Base-by-base conservation (phyloP, 306 rosid genomes). In the Begonia loranthoides region DNA sequence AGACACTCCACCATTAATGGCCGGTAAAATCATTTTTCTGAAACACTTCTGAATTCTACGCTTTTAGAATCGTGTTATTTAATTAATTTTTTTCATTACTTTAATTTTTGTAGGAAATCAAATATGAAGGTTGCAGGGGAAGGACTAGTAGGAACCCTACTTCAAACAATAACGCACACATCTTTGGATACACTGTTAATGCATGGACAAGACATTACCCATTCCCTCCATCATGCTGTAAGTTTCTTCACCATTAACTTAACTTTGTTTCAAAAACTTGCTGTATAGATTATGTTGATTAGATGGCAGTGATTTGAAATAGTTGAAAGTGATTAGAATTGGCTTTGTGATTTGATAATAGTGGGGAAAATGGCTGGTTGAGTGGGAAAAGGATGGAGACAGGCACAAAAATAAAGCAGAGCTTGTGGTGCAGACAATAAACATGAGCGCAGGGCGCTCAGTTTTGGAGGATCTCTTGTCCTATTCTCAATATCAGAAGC, bases 281-380 rank as follows among this genome's bases (percentile, higher is more conserved):
- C n/a, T n/a, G n/a, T n/a, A 41, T 41, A 0, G 45, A 41, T 9
- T 1, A 41, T 13, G 6, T 41, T 41, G 12, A 9, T 41, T 41
- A 41, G 45, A 41, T 41, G 12, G 13, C 45, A 2, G 13, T 13
- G 22, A 19, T 19, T 19, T 19, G 22, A 19, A 4, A 19, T 19
- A 19, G 22, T 19, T 19, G 22, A 19, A 19, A 19, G 22, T 19
- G 22, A 19, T 19, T 19, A 19, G 22, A 19, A 19, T 10, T 53
- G 47, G 49, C 15, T 55, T 36, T 43, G 47, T 43, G 47, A 4
- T 43, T 43, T 43, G 28, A 39, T 7, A 50, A 43, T 46, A 92
- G 94, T 92, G 96, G 99, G 64, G 64, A 57, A 76, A 80, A 55
- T 92, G 94, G 96, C 66, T 92, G 41, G 50, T 76, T 46, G 76